Base-by-base conservation (phyloP, 768 basidiomycete genomes). In the Lactifluus piperatus region DNA sequence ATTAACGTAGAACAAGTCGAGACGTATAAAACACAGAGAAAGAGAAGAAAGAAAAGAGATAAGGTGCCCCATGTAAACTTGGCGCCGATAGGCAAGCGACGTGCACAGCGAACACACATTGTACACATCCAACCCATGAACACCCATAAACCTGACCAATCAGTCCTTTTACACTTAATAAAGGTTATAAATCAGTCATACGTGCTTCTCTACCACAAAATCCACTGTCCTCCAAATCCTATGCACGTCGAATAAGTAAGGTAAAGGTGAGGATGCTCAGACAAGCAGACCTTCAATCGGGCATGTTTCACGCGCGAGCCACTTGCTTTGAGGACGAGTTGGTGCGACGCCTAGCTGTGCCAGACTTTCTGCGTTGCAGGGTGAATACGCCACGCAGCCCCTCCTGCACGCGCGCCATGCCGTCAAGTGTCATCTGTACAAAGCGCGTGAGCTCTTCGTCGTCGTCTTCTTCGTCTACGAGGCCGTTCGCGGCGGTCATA, bases 361-460 rank as follows among this genome's bases (percentile, higher is more conserved):
- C 54, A 50, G 52, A 46, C 47, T 20, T 60, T 48, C 51, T 53
- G 36, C 58, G 37, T 37, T 52, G 58, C 41, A 53, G 24, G 3
- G 51, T 53, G 39, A 58, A 58, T n/a, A 58, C 61, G 22, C 58
- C 61, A 11, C 57, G 57, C 10, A 62, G 58, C 1, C 61, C 61
- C 26, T 62, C 61, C 37, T 62, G 57, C 46, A 50, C 61, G n/a
- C 58, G 57, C 8, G 58, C 45, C 57, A 62, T 53, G 9, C 57
- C 61, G 14, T 62, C 61, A 1, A 58, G 51, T 27, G 56, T 60
- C 51, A 62, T 58, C 39, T 58, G 61, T 5, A 62, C 51, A 41
- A 62, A 62, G n/a, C 51, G 58, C 5, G 48, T 14, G 11, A 58
- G 51, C 3, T 60, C 61, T 39, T 54, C 44, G 3, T 62, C 60